A percentile compares a stretch with the other conserved stretches of the same genome.
Evolutionary conservation across 1,284 basidiomycete species (phyloP).

Genomic region (Ganoderma boninense): DNA sequence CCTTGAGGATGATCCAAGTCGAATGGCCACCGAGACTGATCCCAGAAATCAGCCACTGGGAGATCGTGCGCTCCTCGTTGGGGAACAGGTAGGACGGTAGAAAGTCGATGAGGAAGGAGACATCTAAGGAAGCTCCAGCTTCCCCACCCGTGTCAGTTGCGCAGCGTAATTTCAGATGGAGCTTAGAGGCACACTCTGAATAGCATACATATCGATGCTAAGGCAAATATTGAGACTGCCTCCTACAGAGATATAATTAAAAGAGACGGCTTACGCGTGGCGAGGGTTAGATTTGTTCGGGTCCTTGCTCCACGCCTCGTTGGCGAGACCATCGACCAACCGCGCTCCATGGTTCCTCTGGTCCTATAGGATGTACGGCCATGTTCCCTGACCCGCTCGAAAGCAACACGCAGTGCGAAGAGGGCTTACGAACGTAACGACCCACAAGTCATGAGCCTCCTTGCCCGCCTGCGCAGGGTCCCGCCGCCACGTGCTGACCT

Average conservation of each 20-base stretch:
- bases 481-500: slow-evolving; percentile 37
- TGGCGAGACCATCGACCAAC: slow-evolving; percentile 57
- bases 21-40: slow-evolving; percentile 84
- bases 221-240: neutral
- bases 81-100: slow-evolving; percentile 84
- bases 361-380: slow-evolving; percentile 63
- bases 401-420: neutral
- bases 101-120: slow-evolving; percentile 85
- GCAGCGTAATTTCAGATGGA: neutral
- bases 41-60: slow-evolving; percentile 75
- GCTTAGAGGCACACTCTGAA: slow-evolving; percentile 56
- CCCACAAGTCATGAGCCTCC: slow-evolving; percentile 51
- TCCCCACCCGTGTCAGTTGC: neutral
- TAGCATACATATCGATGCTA: slow-evolving; percentile 81
- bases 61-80: slow-evolving; percentile 67
- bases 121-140: slow-evolving; percentile 81
- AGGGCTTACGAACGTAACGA: slow-evolving; percentile 59
- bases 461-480: slow-evolving; percentile 19
- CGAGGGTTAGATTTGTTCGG: slow-evolving; percentile 56
- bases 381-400: neutral
- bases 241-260: neutral
- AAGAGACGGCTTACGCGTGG: slow-evolving; percentile 63
- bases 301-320: slow-evolving; percentile 62
- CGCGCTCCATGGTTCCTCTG: slow-evolving; percentile 81
- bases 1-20: slow-evolving; percentile 72